Evolutionary conservation across 768 basidiomycete species (phyloP).

Genomic region (Pholiota conissans): DNA sequence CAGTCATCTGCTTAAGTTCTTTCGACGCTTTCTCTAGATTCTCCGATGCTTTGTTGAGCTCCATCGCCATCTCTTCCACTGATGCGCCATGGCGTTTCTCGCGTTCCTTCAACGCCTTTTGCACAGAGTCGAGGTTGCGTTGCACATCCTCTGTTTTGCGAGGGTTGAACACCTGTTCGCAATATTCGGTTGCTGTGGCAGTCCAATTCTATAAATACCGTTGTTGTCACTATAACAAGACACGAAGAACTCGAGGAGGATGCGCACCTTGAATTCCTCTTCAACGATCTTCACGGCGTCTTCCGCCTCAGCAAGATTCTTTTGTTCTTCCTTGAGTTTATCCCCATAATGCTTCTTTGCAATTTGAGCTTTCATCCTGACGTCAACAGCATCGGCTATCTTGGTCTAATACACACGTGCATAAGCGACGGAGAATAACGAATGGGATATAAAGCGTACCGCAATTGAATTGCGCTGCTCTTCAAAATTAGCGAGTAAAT

Average conservation of each 20-base stretch:
- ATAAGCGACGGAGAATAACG: not conserved
- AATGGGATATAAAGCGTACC: slow-evolving; percentile 34
- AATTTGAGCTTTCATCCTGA: slow-evolving; percentile 51
- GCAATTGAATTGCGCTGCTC: slow-evolving; percentile 37
- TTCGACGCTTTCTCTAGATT: slow-evolving; percentile 58
- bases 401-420: slow-evolving; percentile 36
- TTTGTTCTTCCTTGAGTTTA: slow-evolving; percentile 54
- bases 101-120: slow-evolving; percentile 64
- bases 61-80: slow-evolving; percentile 73
- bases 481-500: slow-evolving; percentile 52
- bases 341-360: slow-evolving; percentile 44
- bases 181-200: slow-evolving; percentile 60
- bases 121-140: slow-evolving; percentile 60
- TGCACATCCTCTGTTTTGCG: slow-evolving; percentile 58
- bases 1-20: slow-evolving; percentile 63
- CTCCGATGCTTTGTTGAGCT: slow-evolving; percentile 64
- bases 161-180: slow-evolving; percentile 54
- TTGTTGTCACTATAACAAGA: no score
- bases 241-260: not conserved
- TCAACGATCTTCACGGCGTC: slow-evolving; percentile 49
- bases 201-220: slow-evolving; percentile 67
- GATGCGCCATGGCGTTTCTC: slow-evolving; percentile 74
- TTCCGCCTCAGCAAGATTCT: slow-evolving; percentile 44
- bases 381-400: slow-evolving; percentile 47
- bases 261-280: slow-evolving; percentile 60